These are phyloP conservation scores for Phyllosticta ampelicida DNA, from an alignment of 2,329 filamentous ascomycete genomes.

Conservation along the genomic window DNA sequence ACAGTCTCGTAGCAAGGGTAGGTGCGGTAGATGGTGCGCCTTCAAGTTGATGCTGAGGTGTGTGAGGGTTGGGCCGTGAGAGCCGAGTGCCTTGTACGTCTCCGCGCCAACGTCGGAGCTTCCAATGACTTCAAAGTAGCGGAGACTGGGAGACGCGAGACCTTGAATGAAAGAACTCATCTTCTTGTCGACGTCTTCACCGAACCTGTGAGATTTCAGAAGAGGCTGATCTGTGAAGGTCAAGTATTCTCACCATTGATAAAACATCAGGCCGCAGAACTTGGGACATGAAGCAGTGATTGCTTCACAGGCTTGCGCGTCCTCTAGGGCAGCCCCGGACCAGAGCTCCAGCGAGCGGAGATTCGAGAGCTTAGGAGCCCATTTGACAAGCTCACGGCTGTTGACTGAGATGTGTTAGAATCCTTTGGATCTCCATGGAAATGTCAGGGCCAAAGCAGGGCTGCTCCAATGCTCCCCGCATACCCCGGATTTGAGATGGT, in stretches of 20 bases:
- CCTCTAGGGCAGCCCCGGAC: constrained; percentile 49
- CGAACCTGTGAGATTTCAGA: constrained; percentile 16
- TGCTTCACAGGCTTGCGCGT: constrained; percentile 41
- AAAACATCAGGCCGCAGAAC: constrained; percentile 52
- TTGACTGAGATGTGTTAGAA: constrained; percentile 29
- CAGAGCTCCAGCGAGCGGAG: constrained; percentile 50
- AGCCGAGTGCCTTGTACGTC: constrained; percentile 44
- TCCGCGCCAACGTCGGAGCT: constrained; percentile 43
- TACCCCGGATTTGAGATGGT: not conserved
- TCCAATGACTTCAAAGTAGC: constrained; percentile 48
- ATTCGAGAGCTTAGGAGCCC: constrained; percentile 48
- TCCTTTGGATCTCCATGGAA: not conserved
- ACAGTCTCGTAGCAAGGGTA: constrained; percentile 40
- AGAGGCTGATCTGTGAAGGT: constrained; percentile 12
- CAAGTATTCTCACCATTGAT: constrained; percentile 29
- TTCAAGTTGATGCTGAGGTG: constrained; percentile 42
- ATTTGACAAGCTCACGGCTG: constrained; percentile 42
- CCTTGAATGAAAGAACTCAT: constrained; percentile 48
- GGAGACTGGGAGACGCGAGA: constrained; percentile 47
- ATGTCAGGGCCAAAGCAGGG: not conserved
- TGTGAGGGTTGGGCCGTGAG: constrained; percentile 45
- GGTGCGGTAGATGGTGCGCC: constrained; percentile 38
- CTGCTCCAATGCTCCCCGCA: no score
- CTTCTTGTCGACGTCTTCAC: constrained; percentile 43
- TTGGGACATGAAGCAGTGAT: constrained; percentile 49